Conservation (phyloP, 108 stramenopile genomes). For the Epithemia pelagica region DNA sequence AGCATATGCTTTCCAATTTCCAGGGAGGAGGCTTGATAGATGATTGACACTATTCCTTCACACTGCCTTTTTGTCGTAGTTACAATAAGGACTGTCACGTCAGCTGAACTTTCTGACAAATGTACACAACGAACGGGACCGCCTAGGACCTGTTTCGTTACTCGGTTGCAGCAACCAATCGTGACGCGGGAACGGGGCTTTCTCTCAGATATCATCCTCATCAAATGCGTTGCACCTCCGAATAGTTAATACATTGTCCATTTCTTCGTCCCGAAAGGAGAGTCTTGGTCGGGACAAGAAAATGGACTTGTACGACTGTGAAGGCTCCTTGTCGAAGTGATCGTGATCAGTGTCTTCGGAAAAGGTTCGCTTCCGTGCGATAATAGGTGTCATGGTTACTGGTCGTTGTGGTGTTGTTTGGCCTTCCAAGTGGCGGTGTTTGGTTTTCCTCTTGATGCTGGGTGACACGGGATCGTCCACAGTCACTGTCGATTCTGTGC, state of each 20-base stretch:
- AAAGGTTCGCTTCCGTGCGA: not conserved
- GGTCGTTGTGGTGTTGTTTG: not conserved
- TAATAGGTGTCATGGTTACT: not conserved
- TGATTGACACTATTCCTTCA: too few species aligned
- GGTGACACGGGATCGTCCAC: not conserved
- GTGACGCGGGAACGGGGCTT: too few species aligned
- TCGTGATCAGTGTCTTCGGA: not conserved
- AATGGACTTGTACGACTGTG: not conserved
- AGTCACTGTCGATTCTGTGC: not conserved
- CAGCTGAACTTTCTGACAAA: too few species aligned
- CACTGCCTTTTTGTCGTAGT: too few species aligned
- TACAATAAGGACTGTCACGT: too few species aligned
- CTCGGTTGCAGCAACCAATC: too few species aligned
- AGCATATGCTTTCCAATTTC: too few species aligned
- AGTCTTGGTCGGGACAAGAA: not conserved
- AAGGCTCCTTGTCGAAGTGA: not conserved
- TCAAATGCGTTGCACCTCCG: slow-evolving; percentile 6
- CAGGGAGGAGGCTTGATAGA: too few species aligned
- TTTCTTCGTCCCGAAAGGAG: not conserved
- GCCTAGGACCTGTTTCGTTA: too few species aligned
- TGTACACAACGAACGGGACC: too few species aligned
- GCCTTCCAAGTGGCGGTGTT: too few species aligned
- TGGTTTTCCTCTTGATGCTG: too few species aligned
- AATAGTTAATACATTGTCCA: not conserved
- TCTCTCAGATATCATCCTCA: not conserved